Evolutionary conservation across 164 flowering plant species (phyloP).

Genomic region (Magnolia sinica): DNA sequence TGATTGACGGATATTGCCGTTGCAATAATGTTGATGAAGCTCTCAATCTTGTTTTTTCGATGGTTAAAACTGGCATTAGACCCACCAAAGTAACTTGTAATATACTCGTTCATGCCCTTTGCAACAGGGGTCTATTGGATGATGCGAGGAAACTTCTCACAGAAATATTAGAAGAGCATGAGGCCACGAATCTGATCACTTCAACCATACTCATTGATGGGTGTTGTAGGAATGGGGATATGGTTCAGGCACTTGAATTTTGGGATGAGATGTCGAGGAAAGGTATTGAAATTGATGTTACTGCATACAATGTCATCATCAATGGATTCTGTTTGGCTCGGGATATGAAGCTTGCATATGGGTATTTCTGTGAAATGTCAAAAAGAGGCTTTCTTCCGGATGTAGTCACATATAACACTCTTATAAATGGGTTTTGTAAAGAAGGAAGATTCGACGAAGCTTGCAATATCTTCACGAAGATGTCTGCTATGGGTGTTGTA

Average conservation of each 20-base stretch:
- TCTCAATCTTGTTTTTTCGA: constrained; percentile 39
- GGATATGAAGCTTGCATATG: constrained; percentile 34
- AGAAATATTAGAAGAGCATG: constrained; percentile 39
- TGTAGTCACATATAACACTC: constrained; percentile 58
- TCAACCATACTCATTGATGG: constrained; percentile 72
- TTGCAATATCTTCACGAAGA: constrained; percentile 32
- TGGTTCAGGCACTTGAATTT: constrained; percentile 34
- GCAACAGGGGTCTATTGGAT: constrained; percentile 53
- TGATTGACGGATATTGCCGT: constrained; percentile 60
- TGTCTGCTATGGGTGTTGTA: constrained; percentile 51
- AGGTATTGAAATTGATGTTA: constrained; percentile 37
- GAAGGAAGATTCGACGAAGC: constrained; percentile 56
- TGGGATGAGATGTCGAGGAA: constrained; percentile 44
- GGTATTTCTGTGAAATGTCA: constrained; percentile 45
- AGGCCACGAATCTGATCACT: constrained; percentile 38
- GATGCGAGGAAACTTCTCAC: constrained; percentile 49
- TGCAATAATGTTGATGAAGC: constrained; percentile 56
- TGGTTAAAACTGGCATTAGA: constrained; percentile 40
- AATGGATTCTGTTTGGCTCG: constrained; percentile 46
- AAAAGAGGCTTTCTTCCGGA: constrained; percentile 62
- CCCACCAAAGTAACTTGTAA: constrained; percentile 67
- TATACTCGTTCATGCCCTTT: constrained; percentile 62
- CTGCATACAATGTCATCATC: constrained; percentile 66
- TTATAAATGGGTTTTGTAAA: constrained; percentile 54
- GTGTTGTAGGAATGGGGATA: constrained; percentile 48